Conservation (phyloP, 345 rosid genomes). For the Excoecaria cochinchinensis region DNA sequence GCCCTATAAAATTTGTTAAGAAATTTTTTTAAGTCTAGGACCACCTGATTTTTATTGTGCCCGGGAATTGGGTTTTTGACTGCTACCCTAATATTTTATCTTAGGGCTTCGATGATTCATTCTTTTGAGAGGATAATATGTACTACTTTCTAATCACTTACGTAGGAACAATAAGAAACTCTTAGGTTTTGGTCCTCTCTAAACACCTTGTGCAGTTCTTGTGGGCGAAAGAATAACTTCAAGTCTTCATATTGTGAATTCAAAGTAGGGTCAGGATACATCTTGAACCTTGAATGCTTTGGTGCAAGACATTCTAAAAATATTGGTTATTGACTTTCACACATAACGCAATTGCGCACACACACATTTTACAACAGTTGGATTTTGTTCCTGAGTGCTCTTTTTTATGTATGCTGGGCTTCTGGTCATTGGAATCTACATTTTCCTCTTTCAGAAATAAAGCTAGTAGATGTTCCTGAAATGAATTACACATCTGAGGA, state of each 20-base stretch:
- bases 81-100: not conserved
- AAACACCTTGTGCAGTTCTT: not conserved
- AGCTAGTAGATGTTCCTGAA: slow-evolving; percentile 89
- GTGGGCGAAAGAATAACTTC: not conserved
- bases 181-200: not conserved
- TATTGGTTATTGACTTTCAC: not conserved
- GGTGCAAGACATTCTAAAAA: not conserved
- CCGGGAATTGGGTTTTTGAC: not conserved
- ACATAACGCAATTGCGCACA: not conserved
- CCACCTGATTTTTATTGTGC: not conserved
- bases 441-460: slow-evolving; percentile 58
- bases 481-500: slow-evolving; percentile 90
- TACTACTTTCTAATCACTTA: not conserved
- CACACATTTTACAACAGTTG: not conserved
- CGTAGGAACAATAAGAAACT: not conserved
- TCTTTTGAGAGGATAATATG: not conserved
- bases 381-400: not conserved
- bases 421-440: not conserved
- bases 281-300: not conserved
- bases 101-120: slow-evolving; percentile 3
- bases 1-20: not conserved
- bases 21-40: not conserved
- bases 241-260: not conserved
- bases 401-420: not conserved
- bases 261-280: not conserved